Base-by-base conservation (phyloP, 306 rosid species). In the Lathyrus sativus region DNA sequence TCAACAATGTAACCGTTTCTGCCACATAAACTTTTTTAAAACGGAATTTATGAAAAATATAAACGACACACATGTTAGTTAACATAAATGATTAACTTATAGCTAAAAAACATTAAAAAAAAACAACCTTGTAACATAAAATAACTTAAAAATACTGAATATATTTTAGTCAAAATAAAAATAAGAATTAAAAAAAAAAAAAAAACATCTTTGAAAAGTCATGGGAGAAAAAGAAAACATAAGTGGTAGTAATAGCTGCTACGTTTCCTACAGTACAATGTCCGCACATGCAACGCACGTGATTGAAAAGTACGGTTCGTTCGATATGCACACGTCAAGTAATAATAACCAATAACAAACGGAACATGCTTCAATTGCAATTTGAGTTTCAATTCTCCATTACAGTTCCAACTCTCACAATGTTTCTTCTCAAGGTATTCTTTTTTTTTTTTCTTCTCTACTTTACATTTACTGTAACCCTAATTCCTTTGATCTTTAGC, bases 341-440 rank as follows among this genome's bases (percentile, higher is more conserved):
- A 48, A 46, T 1, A 26, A 4, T 42, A 42, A 42, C 46, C 28
- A 12, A 50, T 18, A 13, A 29, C 10, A 11, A 13, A 71, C 50
- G 6, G 17, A 46, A 22, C 11, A 3, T 31, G 31, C 11, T 81
- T 70, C 65, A 75, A 69, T 18, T 38, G 0, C 74, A 65, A 19
- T 33, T 78, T 74, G 22, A 55, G 15, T 44, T 77, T 74, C 56
- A 54, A 54, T 26, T 84, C 5, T 78, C 85, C 67, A 12, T 76
- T 10, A 10, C 54, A 64, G 18, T 76, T 11, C 9, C 62, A 44
- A 17, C 81, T 11, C 73, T 85, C 59, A 55, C 84, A 0, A 89
- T 91, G 98, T 85, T 91, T 69, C 78, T 89, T 79, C 82, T 92
- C 82, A 87, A 85, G 83, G 96, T 83, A 1, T 31, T 54, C 6